Conservation (phyloP, 1,139 yeast genomes). For the Suhomyces bokatorum region DNA sequence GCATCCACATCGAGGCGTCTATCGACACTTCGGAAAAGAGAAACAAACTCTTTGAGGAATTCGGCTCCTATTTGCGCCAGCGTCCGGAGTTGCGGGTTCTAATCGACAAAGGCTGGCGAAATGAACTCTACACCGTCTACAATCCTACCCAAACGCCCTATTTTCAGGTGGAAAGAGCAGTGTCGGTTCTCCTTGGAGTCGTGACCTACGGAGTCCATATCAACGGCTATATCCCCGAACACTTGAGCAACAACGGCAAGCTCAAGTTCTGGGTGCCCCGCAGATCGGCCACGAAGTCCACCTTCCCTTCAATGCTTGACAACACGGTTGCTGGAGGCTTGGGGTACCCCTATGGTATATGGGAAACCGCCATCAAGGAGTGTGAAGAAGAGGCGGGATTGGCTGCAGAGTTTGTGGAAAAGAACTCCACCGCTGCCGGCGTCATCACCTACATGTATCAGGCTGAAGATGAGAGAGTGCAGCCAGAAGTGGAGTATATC, state of each 20-base stretch:
- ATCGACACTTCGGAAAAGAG: conserved; percentile 51
- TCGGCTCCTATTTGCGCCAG: conserved; percentile 48
- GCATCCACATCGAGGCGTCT: conserved; percentile 37
- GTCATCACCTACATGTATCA: conserved; percentile 66
- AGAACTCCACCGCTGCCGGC: conserved; percentile 55
- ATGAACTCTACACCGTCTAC: conserved; percentile 77
- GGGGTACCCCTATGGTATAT: conserved; percentile 74
- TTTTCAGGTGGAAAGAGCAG: conserved; percentile 73
- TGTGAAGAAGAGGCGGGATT: conserved; percentile 91
- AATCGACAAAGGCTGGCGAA: conserved; percentile 73
- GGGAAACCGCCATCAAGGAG: conserved; percentile 82
- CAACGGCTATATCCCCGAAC: conserved; percentile 65
- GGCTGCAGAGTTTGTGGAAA: conserved; percentile 47
- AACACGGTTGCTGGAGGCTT: conserved; percentile 95
- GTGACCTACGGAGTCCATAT: conserved; percentile 89
- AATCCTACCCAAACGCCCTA: conserved; percentile 57
- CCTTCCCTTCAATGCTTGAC: conserved; percentile 89
- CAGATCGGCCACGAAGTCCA: conserved; percentile 72
- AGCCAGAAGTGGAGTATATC: conserved; percentile 84
- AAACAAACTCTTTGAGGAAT: conserved; percentile 39
- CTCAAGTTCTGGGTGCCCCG: conserved; percentile 82
- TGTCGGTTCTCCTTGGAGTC: conserved; percentile 79
- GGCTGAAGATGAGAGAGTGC: conserved; percentile 57
- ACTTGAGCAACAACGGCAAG: conserved; percentile 37
- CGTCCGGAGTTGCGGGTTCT: conserved; percentile 41